Evolutionary conservation across 1,139 yeast genomes (phyloP).

Genomic region (Yamadazyma songkhlaensis): DNA sequence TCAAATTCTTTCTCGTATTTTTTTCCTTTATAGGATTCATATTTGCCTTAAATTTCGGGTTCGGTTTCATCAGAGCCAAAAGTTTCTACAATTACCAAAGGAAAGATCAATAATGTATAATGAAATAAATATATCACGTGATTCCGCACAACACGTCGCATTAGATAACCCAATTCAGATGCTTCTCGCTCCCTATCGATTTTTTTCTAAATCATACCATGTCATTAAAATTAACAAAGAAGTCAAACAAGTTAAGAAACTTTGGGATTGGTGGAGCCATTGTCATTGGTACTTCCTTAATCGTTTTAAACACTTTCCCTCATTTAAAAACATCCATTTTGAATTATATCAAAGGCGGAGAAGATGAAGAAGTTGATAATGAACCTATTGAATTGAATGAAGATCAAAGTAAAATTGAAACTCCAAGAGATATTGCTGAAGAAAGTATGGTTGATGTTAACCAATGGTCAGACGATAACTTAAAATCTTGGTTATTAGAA

Average conservation of each 20-base stretch:
- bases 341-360: slow-evolving; percentile 22
- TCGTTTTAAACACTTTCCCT: slow-evolving; percentile 52
- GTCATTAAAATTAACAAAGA: slow-evolving; percentile 10
- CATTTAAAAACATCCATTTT: slow-evolving; percentile 36
- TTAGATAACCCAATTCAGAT: no score
- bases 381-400: slow-evolving; percentile 22
- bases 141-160: no score
- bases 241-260: slow-evolving; percentile 6
- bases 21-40: slow-evolving; percentile 24
- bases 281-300: slow-evolving; percentile 41
- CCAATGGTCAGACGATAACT: slow-evolving; percentile 39
- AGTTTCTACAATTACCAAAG: slow-evolving; percentile 33
- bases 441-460: slow-evolving; percentile 27
- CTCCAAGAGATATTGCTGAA: slow-evolving; percentile 10
- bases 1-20: slow-evolving; percentile 49
- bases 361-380: slow-evolving; percentile 16
- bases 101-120: not conserved
- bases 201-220: slow-evolving; percentile 1
- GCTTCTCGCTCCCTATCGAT: no score
- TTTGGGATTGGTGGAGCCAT: slow-evolving; percentile 31
- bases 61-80: slow-evolving; percentile 47
- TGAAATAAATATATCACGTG: no score
- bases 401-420: slow-evolving; percentile 1
- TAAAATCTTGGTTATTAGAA: slow-evolving; percentile 33
- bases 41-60: slow-evolving; percentile 40